Evolutionary conservation across 2,329 filamentous ascomycete species (phyloP), one percentile per base, ranked within the genome.

Genomic region (Claviceps citrina): DNA sequence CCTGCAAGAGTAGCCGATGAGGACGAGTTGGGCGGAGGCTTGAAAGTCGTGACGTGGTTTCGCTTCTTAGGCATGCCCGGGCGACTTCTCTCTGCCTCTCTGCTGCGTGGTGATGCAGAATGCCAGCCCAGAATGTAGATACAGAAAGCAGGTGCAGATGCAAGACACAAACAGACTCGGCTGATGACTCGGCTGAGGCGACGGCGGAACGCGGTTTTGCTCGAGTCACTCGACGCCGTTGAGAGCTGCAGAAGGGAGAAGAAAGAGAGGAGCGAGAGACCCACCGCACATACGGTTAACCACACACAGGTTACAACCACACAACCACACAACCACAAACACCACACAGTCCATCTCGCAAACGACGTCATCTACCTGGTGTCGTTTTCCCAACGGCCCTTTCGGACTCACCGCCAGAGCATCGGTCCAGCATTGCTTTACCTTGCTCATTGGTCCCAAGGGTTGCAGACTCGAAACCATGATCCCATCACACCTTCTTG

Each of bases 31-130:
- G 20, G 44, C 44, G 67, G 66, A 48, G 73, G 73, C 56, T 77
- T 78, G 47, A 73, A 71, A 50, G 70, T 73, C 51, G 63, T 64
- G 50, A 58, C 51, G 48, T 67, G 63, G 41, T 71, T 67, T 57
- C 71, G 66, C 67, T 77, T 78, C 65, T 77, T 78, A 59, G 75
- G 71, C 75, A 79, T 79, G 45, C 58, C 61, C 54, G 42, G 38
- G 40, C 39, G 39, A 48, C 40, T 44, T 34, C 8, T 36, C 28
- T 24, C 8, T n/a, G n/a, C n/a, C 22, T 24, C 24, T 27, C 42
- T 22, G 31, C 27, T 33, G 35, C 38, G 36, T 15, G 33, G 15
- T 24, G 16, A 18, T 20, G 6, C 16, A 15, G 33, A 40, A 36
- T 7, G 25, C n/a, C n/a, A n/a, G n/a, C n/a, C 5, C 15, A 26